Evolutionary conservation across 176 grass and related monocot species (phyloP), one percentile per base, ranked within the genome.

Genomic region (Secale cereale): DNA sequence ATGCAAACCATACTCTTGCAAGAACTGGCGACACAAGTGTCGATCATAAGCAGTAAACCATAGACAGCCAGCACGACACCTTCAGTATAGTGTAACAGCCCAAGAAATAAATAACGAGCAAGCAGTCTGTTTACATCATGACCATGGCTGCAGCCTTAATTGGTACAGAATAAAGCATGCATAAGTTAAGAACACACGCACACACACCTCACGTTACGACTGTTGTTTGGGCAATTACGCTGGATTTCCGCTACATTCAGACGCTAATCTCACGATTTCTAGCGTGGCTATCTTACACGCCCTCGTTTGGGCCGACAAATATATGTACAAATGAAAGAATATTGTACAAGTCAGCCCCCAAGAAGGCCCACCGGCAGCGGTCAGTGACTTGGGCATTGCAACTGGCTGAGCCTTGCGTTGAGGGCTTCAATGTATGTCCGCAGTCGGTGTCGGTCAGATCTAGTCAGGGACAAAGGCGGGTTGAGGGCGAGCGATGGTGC

Each of bases 361-460:
- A 64, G 75, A 73, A 61, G 60, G 62, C 2, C 61, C 60, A 45
- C 27, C 4, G 36, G 68, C 35, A 70, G 76, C 36, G 20, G 60
- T 91, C 81, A 91, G 43, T 82, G 89, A 78, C 83, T 88, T 28
- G 83, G 91, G 65, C 50, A 86, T 48, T 80, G 78, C 46, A 88
- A 85, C 43, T 90, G 89, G n/a, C 90, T 52, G 7, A 89, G 88
- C 84, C 97, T 90, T 81, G 79, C 59, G 67, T 85, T 95, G 66
- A 98, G 89, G 36, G 90, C 93, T 61, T 98, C 97, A 27, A 98
- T 98, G 59, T 98, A 98, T 69, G 84, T 63, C 15, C 83, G 91
- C 41, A 98, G 50, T 1, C 93, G 91, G 28, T 89, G 86, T 36
- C 93, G 87, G 66, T 98, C 97, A 9, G 86, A 81, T 84, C 86